A percentile compares a stretch with the other conserved stretches of the same genome.
Conservation (phyloP, 1,284 basidiomycete species). For the Exsudoporus floridanus region DNA sequence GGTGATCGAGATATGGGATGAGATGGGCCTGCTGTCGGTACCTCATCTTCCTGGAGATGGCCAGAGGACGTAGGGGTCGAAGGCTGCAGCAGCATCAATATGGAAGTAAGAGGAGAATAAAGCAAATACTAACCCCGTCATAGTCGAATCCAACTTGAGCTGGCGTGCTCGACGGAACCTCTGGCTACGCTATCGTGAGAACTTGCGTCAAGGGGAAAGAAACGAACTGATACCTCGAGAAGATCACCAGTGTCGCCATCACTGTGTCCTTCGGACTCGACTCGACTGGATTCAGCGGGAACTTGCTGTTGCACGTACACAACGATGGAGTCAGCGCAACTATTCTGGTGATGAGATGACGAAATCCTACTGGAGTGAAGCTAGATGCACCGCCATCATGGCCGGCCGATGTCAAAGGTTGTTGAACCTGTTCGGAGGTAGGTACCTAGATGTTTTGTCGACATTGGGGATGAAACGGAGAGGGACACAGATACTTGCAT, state of each 20-base stretch:
- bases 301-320: neutral
- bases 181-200: neutral
- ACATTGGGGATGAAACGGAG: neutral
- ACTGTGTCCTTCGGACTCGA: neutral
- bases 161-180: neutral
- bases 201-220: neutral
- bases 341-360: too few species aligned
- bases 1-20: too few species aligned
- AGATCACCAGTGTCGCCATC: neutral
- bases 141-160: neutral
- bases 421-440: neutral
- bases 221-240: too few species aligned
- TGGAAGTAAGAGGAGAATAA: neutral
- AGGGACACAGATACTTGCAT: neutral
- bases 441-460: neutral
- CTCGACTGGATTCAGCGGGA: too few species aligned
- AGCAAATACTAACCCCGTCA: neutral
- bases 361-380: neutral
- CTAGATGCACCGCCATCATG: neutral
- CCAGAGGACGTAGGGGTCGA: neutral
- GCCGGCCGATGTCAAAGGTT: neutral
- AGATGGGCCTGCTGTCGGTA: too few species aligned
- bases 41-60: too few species aligned
- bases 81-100: neutral
- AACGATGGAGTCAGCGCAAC: too few species aligned